phyloP scores from a whole-genome alignment of 2,329 filamentous ascomycete species.

The Coniochaeta prunicola region DNA sequence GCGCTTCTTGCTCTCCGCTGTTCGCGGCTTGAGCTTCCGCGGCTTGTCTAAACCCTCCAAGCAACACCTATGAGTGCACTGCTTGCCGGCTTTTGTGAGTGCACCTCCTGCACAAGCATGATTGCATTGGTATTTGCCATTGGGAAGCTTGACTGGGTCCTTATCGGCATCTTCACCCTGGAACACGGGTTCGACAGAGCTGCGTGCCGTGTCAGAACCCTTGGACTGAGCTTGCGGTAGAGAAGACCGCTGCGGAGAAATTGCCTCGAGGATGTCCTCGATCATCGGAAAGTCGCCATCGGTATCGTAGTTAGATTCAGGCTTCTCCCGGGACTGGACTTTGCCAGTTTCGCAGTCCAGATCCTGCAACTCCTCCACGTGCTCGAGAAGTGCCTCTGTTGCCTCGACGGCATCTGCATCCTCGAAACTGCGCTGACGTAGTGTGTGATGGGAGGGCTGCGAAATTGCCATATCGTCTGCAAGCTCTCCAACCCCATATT shows the following conservation, averaged over 20 bases:
- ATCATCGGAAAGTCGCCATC: constrained; percentile 44
- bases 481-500: background rate
- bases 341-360: constrained; percentile 3
- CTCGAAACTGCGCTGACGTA: constrained; percentile 10
- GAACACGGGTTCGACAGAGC: background rate
- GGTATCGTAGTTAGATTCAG: constrained; percentile 4
- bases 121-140: constrained; percentile 69
- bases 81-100: constrained; percentile 27
- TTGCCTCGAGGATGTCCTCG: constrained; percentile 35
- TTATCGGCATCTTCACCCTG: constrained; percentile 3
- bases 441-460: background rate
- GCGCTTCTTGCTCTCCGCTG: constrained; percentile 14
- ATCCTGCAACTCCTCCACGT: too few relatives aligned
- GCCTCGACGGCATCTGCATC: constrained; percentile 31
- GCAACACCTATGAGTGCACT: constrained; percentile 68
- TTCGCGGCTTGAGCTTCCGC: constrained; percentile 28
- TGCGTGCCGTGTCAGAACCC: background rate
- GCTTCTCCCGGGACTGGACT: constrained; percentile 1
- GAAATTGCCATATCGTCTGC: background rate
- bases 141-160: constrained; percentile 47
- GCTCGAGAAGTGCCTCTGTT: constrained; percentile 5
- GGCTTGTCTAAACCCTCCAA: constrained; percentile 63
- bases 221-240: background rate
- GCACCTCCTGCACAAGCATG: constrained; percentile 50
- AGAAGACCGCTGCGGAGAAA: background rate